Percentiles rank a stretch among this genome's conserved stretches.
These are phyloP conservation scores for Podospora fimiseda DNA, from an alignment of 495 filamentous ascomycete genomes.

Conservation along the genomic window DNA sequence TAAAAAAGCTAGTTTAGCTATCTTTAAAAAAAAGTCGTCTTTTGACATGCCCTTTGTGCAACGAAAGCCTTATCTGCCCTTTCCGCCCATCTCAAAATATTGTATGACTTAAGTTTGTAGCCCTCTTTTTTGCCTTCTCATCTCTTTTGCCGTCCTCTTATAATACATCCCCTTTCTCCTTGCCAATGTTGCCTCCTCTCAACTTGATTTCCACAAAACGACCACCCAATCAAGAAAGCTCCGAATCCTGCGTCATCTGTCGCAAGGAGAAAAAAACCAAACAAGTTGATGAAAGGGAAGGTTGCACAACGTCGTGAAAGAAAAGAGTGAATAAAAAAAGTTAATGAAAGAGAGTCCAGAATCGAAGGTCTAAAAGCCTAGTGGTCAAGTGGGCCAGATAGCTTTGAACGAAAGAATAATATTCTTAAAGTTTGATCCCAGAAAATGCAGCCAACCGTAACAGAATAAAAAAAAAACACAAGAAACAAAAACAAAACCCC, in stretches of 20 bases:
- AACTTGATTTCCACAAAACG: constrained; percentile 3
- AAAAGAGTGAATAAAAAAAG: constrained; percentile 7
- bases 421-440: neutral
- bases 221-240: neutral
- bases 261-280: constrained; percentile 11
- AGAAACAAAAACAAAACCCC: neutral
- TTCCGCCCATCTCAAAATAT: too few species aligned
- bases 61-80: neutral
- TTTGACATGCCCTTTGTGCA: neutral
- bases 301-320: neutral
- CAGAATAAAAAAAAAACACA: neutral
- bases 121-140: neutral
- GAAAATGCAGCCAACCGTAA: constrained; percentile 3
- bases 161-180: neutral
- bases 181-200: constrained; percentile 9
- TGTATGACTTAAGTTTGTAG: neutral
- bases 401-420: neutral
- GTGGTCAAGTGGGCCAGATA: neutral
- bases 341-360: constrained; percentile 7
- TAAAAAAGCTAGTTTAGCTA: too few species aligned
- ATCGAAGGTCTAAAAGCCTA: neutral
- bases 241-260: too few species aligned
- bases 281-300: neutral
- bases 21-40: constrained; percentile 2
- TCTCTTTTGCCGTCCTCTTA: neutral